Base-by-base conservation (phyloP, 2,329 filamentous ascomycete species). In the Canariomyces notabilis region DNA sequence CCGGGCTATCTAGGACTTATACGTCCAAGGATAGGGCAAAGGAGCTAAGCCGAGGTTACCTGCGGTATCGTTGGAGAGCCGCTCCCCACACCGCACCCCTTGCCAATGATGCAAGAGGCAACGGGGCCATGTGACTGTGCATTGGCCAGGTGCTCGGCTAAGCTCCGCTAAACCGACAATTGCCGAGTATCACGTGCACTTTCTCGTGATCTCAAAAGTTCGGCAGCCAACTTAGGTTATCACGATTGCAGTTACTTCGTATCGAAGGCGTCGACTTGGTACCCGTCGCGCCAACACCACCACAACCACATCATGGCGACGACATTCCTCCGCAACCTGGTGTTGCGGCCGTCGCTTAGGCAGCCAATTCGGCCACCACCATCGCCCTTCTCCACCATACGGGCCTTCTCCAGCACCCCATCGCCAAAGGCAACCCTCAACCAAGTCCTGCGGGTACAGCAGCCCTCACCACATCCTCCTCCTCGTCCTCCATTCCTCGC, bases 351-450 rank as follows among this genome's bases (percentile, higher is more conserved):
- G 29, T 44, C 64, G 19, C 51, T 60, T 39, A 53, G 53, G 31
- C 56, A 53, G n/a, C 31, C 50, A 15, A 14, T 43, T n/a, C n/a
- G n/a, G 14, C 14, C 50, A n/a, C 49, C 54, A 48, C 48, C 58
- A 48, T 35, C 23, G 33, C 7, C 37, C 47, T 52, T 53, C 54
- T 51, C 59, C 55, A 56, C 52, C 55, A 58, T 57, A 48, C 61
- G 67, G 38, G 57, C 64, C 38, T 61, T 66, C 43, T 63, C 64
- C 26, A 61, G 64, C 51, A 61, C 83, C 0, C 69, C 79, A 0
- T 60, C 71, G 22, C 71, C 69, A 46, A 68, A 70, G 55, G 80
- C 84, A 44, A 89, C 85, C 7, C 75, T 86, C 57, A 88, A 84
- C 70, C 85, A 89, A 66, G 81, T 89, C 48, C 73, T 85, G 15